Evolutionary conservation across 306 rosid species (phyloP), one percentile per base, ranked within the genome.

Genomic region (Psophocarpus tetragonolobus): DNA sequence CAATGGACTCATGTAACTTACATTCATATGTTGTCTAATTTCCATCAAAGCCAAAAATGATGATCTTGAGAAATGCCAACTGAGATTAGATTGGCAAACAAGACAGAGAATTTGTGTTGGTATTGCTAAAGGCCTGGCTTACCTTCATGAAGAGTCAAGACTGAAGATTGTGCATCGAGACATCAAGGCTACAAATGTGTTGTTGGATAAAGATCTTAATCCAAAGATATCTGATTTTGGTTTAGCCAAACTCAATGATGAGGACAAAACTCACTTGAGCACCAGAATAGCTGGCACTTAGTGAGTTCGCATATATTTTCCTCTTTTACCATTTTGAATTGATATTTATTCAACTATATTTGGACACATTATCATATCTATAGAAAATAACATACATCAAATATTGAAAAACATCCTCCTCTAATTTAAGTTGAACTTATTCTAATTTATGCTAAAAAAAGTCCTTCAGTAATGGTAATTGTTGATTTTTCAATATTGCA

Each of bases 201-300:
- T 91, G 20, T 85, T 91, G 12, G 96, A 91, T 42, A 85, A 89
- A 69, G 71, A 87, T 80, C 83, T 92, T 14, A 82, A 50, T 5
- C 87, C 90, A 2, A 92, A 92, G 79, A 90, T 92, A 80, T 87
- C 86, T 2, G 91, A 92, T 75, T 88, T 90, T 72, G 86, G 93
- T 23, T 65, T 90, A 53, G 94, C 92, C 8, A 91, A 82, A 83
- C 95, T 90, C 45, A 74, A 87, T 24, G 95, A 90, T 44, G 89
- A 73, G 62, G 95, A 76, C 41, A 83, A 81, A 8, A 88, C 91
- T 18, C 97, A 92, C 60, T 84, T 88, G 7, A 85, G 82, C 80
- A 88, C 91, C 4, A 74, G 88, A 39, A 77, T 87, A 24, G 89
- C 87, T 5, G 93, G 95, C 81, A 83, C 87, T 36, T 83, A 79